A percentile compares a stretch with the other conserved stretches of the same genome.
Conservation (phyloP, 2,329 filamentous ascomycete species). For the Cytospora leucostoma region DNA sequence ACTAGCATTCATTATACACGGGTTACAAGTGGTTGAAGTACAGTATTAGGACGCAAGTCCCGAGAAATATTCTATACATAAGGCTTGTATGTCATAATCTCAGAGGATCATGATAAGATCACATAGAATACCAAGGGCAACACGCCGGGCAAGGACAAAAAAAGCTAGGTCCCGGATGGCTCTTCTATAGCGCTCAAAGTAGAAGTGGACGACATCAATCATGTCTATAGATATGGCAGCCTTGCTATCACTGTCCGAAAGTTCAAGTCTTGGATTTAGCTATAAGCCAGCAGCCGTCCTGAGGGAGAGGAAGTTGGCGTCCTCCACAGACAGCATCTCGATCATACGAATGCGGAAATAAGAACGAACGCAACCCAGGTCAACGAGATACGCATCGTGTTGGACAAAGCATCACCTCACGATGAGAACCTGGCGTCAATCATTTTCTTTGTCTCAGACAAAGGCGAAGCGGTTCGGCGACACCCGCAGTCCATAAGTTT, state of each 20-base stretch:
- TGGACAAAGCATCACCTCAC: not conserved
- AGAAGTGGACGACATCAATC: not conserved
- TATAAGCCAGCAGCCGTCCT: not conserved
- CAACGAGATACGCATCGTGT: not conserved
- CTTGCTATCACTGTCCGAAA: not conserved
- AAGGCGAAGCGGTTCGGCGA: not conserved
- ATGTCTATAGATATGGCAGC: slow-evolving; percentile 9
- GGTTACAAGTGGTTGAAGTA: not conserved
- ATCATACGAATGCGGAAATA: no score
- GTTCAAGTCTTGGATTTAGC: not conserved
- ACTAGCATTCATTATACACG: not conserved
- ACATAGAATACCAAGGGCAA: not conserved
- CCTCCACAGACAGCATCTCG: not conserved
- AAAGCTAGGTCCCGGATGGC: not conserved
- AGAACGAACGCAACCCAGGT: not conserved
- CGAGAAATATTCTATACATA: not conserved
- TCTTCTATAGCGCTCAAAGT: slow-evolving; percentile 3
- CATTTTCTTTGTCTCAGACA: not conserved
- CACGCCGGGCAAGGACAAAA: not conserved
- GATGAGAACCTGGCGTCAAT: not conserved
- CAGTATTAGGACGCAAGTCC: slow-evolving; percentile 19
- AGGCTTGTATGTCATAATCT: not conserved
- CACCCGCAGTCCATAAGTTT: not conserved
- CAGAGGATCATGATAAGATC: slow-evolving; percentile 2
- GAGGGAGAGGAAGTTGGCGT: not conserved